Base-by-base conservation (phyloP, 768 basidiomycete genomes). In the Psilocybe sp. region DNA sequence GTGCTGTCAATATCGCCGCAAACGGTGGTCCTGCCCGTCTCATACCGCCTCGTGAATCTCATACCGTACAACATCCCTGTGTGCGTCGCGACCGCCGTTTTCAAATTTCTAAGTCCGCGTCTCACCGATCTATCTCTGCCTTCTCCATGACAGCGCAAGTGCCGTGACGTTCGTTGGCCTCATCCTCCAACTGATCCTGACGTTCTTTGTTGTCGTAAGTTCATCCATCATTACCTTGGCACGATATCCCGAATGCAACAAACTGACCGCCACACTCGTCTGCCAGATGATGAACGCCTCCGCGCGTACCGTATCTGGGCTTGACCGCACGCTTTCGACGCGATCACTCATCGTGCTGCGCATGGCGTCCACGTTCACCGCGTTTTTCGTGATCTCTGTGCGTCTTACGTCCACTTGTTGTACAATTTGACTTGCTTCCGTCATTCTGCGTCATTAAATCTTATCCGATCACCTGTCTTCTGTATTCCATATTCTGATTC, bases 41-140 rank as follows among this genome's bases (percentile, higher is more conserved):
- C 60, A 31, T 85, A 76, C 53, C 73, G 64, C 1, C 42, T 81
- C 9, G 39, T 68, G 44, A 84, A 86, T 51, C 52, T 81, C 1
- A 64, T 71, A 14, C 82, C 85, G 0, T 87, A 84, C 50, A 73
- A 84, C 53, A 61, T 75, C 11, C 77, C 82, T n/a, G 76, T 79
- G 81, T 85, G 65, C 14, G 79, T 67, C 6, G 23, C 3, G 7
- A 28, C 23, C 23, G n/a, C 18, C 28, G 5, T 10, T 49, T 49
- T 39, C 14, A 12, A n/a, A n/a, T 8, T n/a, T 32, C 3, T 40
- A 37, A 33, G 31, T 28, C 15, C 11, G 3, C 6, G 19, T 34
- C 41, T 46, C 15, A 47, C 28, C 33, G 23, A 19, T 20, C 11
- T 38, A 28, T 19, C 35, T 34, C 9, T 11, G 16, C 14, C 11